Evolutionary conservation across 2,329 filamentous ascomycete genomes (phyloP), one percentile per base, ranked within the genome.

Genomic region (Xylariaceae sp.): DNA sequence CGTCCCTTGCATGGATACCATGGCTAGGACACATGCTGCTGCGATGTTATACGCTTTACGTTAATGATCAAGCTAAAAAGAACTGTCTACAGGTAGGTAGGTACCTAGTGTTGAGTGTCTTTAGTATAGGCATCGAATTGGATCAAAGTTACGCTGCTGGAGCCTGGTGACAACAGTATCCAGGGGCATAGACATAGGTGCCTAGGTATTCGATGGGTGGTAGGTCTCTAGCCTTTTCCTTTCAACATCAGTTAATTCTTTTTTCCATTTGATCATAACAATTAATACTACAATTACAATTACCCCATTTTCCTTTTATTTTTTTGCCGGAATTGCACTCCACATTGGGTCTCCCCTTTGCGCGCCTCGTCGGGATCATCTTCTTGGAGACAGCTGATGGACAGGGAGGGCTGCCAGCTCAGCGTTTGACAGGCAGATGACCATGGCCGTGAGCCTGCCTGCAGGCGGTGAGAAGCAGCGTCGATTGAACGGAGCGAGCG

Each of bases 351-450:
- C 30, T 34, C 29, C 21, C 39, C 32, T 54, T 49, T n/a, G n/a
- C n/a, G 46, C 50, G 56, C 51, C 56, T 53, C 49, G 26, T 48
- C 42, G 44, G 40, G 39, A 46, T 56, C 42, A 43, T 49, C 26
- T 37, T 50, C 32, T 58, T 55, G 52, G 55, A 59, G 55, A 59
- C 60, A 59, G 56, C 56, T 61, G 58, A 59, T 61, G 49, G 55
- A 26, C 26, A 58, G 53, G 58, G 60, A 57, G 55, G 57, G 54
- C 58, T 63, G 61, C 61, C 61, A 63, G 49, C 61, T 62, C 61
- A 63, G 57, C 61, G 57, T 54, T 59, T 61, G 49, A 47, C 53
- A 44, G 52, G 59, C 61, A 63, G 61, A 63, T 63, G 61, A 62
- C 61, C 59, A 52, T 36, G 43, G 53, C 58, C 29, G 34, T 61